phyloP scores from a whole-genome alignment of 2,329 filamentous ascomycete genomes.

The Aspergillus phoenicis region DNA sequence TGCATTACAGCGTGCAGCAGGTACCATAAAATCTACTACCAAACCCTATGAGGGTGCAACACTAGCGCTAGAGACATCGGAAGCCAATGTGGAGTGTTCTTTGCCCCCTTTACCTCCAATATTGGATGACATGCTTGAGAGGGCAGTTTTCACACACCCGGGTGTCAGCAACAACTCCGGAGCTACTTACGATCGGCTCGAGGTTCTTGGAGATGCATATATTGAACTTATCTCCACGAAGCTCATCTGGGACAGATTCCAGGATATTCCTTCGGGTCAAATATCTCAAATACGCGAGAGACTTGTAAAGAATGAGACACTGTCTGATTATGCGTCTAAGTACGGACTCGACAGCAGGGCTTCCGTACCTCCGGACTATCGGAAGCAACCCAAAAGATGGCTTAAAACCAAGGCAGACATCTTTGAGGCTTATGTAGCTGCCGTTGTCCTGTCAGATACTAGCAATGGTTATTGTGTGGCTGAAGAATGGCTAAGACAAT shows the following conservation, averaged over 20 bases:
- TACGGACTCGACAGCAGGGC: slow-evolving; percentile 73
- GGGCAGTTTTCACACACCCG: slow-evolving; percentile 68
- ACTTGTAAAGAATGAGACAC: slow-evolving; percentile 77
- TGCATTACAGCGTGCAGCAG: neutral
- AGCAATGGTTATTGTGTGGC: slow-evolving; percentile 62
- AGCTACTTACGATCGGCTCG: slow-evolving; percentile 74
- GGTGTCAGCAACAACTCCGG: slow-evolving; percentile 43
- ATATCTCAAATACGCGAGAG: slow-evolving; percentile 76
- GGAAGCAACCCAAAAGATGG: slow-evolving; percentile 55
- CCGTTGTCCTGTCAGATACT: slow-evolving; percentile 69
- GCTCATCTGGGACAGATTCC: slow-evolving; percentile 74
- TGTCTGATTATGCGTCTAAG: slow-evolving; percentile 67
- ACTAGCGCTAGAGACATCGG: neutral
- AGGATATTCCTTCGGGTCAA: slow-evolving; percentile 65
- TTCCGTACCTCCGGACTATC: slow-evolving; percentile 55
- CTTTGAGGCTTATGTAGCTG: slow-evolving; percentile 88
- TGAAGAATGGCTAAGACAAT: slow-evolving; percentile 69
- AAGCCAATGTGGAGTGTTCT: neutral
- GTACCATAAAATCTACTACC: neutral
- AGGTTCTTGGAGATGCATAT: slow-evolving; percentile 88
- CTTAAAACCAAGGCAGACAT: slow-evolving; percentile 81
- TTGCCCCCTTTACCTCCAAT: slow-evolving; percentile 59
- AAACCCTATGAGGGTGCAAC: neutral
- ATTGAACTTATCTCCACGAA: slow-evolving; percentile 75
- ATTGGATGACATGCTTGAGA: slow-evolving; percentile 60